Evolutionary conservation across 352 stramenopile species (phyloP).

Genomic region (Globisporangium paroecandrum): DNA sequence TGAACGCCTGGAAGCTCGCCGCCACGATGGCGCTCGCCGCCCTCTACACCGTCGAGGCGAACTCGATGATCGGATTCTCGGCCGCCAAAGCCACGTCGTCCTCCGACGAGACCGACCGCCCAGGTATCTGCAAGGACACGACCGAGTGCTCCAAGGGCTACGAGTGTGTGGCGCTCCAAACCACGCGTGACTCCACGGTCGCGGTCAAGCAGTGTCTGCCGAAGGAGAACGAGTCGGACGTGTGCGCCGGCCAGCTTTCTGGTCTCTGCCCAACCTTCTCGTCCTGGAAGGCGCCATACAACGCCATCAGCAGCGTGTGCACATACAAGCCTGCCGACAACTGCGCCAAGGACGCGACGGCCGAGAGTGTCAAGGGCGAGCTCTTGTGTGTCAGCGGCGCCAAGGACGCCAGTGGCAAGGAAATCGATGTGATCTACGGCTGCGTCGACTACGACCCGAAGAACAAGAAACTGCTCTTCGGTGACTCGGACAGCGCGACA

Average conservation of each 20-base stretch:
- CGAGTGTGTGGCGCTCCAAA: conserved; percentile 70
- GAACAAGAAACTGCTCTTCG: conserved; percentile 49
- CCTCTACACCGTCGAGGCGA: conserved; percentile 23
- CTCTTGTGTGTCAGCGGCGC: conserved; percentile 53
- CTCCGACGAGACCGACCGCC: conserved; percentile 24
- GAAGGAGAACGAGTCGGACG: conserved; percentile 50
- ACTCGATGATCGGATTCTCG: conserved; percentile 13
- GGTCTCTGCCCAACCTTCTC: conserved; percentile 70
- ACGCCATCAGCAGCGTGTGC: conserved; percentile 74
- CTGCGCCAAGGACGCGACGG: conserved; percentile 37
- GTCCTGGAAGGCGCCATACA: conserved; percentile 63
- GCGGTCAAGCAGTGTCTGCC: conserved; percentile 73
- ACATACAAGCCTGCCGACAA: conserved; percentile 72
- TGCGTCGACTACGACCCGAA: conserved; percentile 66
- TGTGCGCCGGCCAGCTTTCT: conserved; percentile 60
- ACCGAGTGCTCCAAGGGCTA: conserved; percentile 53
- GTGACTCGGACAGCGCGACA: conserved; percentile 39
- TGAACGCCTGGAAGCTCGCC: conserved; percentile 41
- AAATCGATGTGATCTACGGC: conserved; percentile 63
- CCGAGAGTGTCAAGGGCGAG: conserved; percentile 44
- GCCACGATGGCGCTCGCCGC: conserved; percentile 31
- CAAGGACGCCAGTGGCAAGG: conserved; percentile 34
- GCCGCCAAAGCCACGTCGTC: conserved; percentile 10
- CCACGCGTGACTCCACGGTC: conserved; percentile 49
- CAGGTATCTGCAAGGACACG: conserved; percentile 56